Percentiles rank a stretch among this genome's conserved stretches.
Evolutionary conservation across 768 basidiomycete species (phyloP).

Genomic region (Dendrothele bispora): DNA sequence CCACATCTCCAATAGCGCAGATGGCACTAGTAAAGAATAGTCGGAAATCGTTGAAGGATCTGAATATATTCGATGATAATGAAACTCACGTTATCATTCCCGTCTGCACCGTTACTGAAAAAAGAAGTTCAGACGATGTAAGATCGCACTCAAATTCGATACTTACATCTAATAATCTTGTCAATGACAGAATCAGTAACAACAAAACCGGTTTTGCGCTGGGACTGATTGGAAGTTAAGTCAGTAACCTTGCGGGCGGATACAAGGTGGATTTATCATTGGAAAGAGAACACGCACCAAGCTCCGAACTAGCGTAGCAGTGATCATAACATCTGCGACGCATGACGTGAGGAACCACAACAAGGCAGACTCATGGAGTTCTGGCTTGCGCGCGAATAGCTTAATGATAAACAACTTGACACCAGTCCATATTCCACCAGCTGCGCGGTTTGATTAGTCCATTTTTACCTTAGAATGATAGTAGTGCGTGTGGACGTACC

Average conservation of each 20-base stretch:
- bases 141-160: not conserved
- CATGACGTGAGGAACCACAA: constrained; percentile 9
- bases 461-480: not conserved
- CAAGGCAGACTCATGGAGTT: constrained; percentile 6
- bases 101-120: constrained; percentile 6
- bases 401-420: constrained; percentile 4
- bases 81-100: constrained; percentile 8
- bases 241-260: not conserved
- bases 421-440: constrained; percentile 3
- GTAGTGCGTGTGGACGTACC: not conserved
- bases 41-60: not conserved
- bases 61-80: not conserved
- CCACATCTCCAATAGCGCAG: constrained; percentile 41
- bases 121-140: not conserved
- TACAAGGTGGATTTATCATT: not conserved
- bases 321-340: constrained; percentile 7
- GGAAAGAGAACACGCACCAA: not conserved
- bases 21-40: constrained; percentile 28
- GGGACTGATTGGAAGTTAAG: not conserved
- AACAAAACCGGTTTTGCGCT: constrained; percentile 5
- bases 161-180: constrained; percentile 8
- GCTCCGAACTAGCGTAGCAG: constrained; percentile 5
- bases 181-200: constrained; percentile 7
- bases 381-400: constrained; percentile 7
- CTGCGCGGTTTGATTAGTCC: not conserved